Conservation (phyloP, 208 protist genomes). For the Porcisia deanei region DNA sequence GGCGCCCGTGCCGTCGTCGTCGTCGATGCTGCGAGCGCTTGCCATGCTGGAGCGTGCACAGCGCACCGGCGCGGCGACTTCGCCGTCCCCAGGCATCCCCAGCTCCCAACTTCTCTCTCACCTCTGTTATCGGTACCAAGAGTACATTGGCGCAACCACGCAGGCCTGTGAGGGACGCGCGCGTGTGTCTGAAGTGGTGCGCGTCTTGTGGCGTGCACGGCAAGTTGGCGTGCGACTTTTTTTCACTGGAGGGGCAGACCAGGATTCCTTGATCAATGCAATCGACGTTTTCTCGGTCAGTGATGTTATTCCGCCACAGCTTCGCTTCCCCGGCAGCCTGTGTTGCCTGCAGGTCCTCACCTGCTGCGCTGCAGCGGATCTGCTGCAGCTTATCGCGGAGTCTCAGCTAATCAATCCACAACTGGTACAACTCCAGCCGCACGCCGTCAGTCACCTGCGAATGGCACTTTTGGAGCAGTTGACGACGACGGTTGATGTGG, state of each 20-base stretch:
- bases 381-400: constrained; percentile 15
- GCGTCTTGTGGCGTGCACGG: constrained; percentile 10
- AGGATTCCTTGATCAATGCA: neutral
- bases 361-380: constrained; percentile 5
- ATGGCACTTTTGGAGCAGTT: constrained; percentile 7
- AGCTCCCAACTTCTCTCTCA: neutral
- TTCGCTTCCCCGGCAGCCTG: constrained; percentile 6
- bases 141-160: neutral
- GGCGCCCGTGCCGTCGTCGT: neutral
- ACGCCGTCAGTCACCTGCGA: neutral
- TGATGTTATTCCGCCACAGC: neutral
- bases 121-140: constrained; percentile 18
- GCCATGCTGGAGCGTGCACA: neutral
- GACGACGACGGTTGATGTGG: neutral
- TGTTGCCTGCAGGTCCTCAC: neutral
- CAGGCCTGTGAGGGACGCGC: neutral
- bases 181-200: constrained; percentile 1
- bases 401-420: neutral
- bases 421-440: neutral
- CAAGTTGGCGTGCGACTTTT: constrained; percentile 11
- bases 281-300: neutral
- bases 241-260: neutral
- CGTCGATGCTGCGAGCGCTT: constrained; percentile 9
- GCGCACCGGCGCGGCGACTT: neutral
- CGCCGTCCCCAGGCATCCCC: neutral